Percentiles rank a stretch among this genome's conserved stretches.
These are phyloP conservation scores for Lactuca sativa DNA, from an alignment of 129 eudicot genomes.

Conservation along the genomic window DNA sequence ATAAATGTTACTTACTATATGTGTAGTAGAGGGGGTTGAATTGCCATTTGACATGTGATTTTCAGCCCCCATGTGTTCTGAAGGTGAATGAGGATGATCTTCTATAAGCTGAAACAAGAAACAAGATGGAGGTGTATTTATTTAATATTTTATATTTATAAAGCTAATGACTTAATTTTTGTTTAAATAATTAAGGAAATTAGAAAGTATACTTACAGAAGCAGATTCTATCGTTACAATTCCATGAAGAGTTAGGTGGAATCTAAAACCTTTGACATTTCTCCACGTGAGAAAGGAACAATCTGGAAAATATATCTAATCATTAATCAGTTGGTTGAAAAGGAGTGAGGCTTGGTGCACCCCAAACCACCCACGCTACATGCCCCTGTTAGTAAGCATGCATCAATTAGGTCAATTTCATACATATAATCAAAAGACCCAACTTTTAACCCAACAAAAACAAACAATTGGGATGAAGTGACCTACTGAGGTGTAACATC, in stretches of 20 bases:
- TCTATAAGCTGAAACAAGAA: slow-evolving; percentile 56
- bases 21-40: slow-evolving; percentile 33
- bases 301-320: slow-evolving; percentile 42
- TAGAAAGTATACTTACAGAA: slow-evolving; percentile 52
- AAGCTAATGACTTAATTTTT: neutral
- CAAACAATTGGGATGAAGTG: too few species aligned
- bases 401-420: too few species aligned
- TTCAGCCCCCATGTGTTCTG: slow-evolving; percentile 46
- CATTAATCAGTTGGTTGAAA: neutral
- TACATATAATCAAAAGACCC: too few species aligned
- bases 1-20: slow-evolving; percentile 37
- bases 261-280: slow-evolving; percentile 57
- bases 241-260: slow-evolving; percentile 73
- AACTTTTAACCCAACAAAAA: too few species aligned
- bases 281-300: slow-evolving; percentile 64
- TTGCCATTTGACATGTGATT: slow-evolving; percentile 44
- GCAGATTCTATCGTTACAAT: slow-evolving; percentile 69
- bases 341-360: too few species aligned
- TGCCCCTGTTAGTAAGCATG: too few species aligned
- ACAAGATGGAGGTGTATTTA: neutral
- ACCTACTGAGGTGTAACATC: too few species aligned
- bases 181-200: neutral
- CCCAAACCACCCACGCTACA: too few species aligned
- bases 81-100: slow-evolving; percentile 29
- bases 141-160: neutral